Evolutionary conservation across 352 stramenopile species (phyloP).

Genomic region (Phytophthora pisi): DNA sequence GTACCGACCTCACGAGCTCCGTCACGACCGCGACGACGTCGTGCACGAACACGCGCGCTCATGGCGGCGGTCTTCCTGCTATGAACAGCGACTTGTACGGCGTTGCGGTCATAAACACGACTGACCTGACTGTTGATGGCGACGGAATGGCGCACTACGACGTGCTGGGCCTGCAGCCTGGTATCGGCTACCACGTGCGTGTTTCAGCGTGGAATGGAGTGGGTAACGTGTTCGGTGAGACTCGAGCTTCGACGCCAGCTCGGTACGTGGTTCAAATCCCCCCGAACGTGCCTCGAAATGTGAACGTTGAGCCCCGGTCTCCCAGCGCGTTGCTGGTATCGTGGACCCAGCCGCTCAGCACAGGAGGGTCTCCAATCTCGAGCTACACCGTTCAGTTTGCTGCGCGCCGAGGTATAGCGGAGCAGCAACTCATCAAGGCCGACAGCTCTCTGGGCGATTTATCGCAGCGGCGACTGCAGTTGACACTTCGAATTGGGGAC

Average conservation of each 20-base stretch:
- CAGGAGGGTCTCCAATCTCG: conserved; percentile 47
- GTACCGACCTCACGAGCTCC: conserved; percentile 53
- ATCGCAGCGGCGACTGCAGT: conserved; percentile 16
- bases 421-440: conserved; percentile 66
- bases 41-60: conserved; percentile 42
- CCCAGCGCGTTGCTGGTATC: conserved; percentile 39
- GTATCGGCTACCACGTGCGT: conserved; percentile 82
- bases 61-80: conserved; percentile 58
- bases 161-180: conserved; percentile 38
- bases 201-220: conserved; percentile 95
- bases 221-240: conserved; percentile 81
- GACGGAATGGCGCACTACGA: conserved; percentile 37
- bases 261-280: conserved; percentile 39
- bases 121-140: conserved; percentile 27
- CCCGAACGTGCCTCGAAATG: conserved; percentile 53
- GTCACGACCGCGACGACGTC: conserved; percentile 30
- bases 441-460: conserved; percentile 41
- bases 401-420: conserved; percentile 52
- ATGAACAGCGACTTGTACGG: conserved; percentile 83
- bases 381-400: conserved; percentile 70
- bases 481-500: conserved; percentile 31
- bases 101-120: conserved; percentile 53
- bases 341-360: conserved; percentile 66
- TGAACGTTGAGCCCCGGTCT: conserved; percentile 51
- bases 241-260: conserved; percentile 82